Evolutionary conservation across 192 early-diverging fungal species (phyloP).

Genomic region (Coemansia sp.): DNA sequence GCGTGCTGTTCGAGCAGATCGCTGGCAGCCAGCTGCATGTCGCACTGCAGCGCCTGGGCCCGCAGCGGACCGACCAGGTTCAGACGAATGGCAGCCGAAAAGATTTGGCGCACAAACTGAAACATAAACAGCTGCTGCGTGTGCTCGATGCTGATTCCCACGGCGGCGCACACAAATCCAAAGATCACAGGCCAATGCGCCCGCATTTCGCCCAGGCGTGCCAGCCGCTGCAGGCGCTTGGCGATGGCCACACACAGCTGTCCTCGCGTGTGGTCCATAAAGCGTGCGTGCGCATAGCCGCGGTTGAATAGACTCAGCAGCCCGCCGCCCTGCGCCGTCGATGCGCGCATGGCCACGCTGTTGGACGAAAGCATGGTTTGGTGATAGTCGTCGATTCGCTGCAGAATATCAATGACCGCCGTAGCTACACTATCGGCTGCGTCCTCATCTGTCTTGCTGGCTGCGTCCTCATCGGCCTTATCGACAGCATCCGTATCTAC

Average conservation of each 20-base stretch:
- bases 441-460: constrained; percentile 17
- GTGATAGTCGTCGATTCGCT: constrained; percentile 28
- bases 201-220: constrained; percentile 43
- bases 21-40: constrained; percentile 57
- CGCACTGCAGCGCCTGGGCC: constrained; percentile 72
- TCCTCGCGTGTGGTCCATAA: constrained; percentile 32
- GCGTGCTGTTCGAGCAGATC: constrained; percentile 57
- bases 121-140: constrained; percentile 77
- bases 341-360: constrained; percentile 46
- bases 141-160: constrained; percentile 54
- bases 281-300: constrained; percentile 35
- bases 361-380: constrained; percentile 46
- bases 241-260: constrained; percentile 21
- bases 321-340: constrained; percentile 50
- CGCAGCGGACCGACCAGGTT: constrained; percentile 89
- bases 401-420: constrained; percentile 6
- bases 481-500: constrained; percentile 10
- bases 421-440: constrained; percentile 15
- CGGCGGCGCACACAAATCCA: constrained; percentile 63
- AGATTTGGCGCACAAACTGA: constrained; percentile 79
- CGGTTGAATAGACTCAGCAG: constrained; percentile 51
- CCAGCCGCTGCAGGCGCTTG: constrained; percentile 52
- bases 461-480: no score
- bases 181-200: constrained; percentile 84
- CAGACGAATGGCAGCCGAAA: constrained; percentile 84